Evolutionary conservation across 2,329 filamentous ascomycete species (phyloP), one percentile per base, ranked within the genome.

Genomic region (Phoma herbarum): DNA sequence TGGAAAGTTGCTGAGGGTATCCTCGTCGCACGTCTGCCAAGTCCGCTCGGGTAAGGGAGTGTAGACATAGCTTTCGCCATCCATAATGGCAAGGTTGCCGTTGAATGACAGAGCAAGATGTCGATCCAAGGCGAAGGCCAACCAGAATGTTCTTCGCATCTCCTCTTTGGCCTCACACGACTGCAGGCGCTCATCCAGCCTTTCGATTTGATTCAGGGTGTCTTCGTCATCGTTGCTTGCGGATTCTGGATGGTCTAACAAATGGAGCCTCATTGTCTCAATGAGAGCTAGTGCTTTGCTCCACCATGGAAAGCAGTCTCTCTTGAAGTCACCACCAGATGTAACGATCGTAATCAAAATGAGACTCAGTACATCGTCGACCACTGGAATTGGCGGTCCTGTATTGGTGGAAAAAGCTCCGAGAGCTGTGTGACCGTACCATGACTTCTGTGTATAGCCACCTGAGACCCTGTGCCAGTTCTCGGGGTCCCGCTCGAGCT

Each of bases 251-350:
- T 51, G 48, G 14, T 51, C 48, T 20, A 51, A 22, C 20, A 42
- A 18, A 10, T 51, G 48, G 12, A 51, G 26, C 25, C 29, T 33
- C 48, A 51, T 51, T 18, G 48, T 43, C 7, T 51, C 48, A 18
- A 51, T 43, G 8, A 51, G 48, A 33, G 35, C 23, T 16, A 43
- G 26, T 16, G 48, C 37, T 20, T 51, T 51, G 11, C 37, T 29
- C 48, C 48, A 51, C 48, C 48, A 51, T 6, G 48, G 48, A 3
- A 51, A 25, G 14, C 48, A 51, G 10, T 51, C 48, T 22, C 48
- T 31, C 8, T 51, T 51, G 23, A 51, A 51, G 7, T 51, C 48
- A 1, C 48, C 37, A n/a, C 48, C 48, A 18, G 48, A 51, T 7
- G 20, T 29, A 3, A 51, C 48, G 12, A 51, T 51, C 4, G 37